A percentile compares a stretch with the other conserved stretches of the same genome.
phyloP scores from a whole-genome alignment of 1,284 basidiomycete species.

The Golubevia pallescens region DNA sequence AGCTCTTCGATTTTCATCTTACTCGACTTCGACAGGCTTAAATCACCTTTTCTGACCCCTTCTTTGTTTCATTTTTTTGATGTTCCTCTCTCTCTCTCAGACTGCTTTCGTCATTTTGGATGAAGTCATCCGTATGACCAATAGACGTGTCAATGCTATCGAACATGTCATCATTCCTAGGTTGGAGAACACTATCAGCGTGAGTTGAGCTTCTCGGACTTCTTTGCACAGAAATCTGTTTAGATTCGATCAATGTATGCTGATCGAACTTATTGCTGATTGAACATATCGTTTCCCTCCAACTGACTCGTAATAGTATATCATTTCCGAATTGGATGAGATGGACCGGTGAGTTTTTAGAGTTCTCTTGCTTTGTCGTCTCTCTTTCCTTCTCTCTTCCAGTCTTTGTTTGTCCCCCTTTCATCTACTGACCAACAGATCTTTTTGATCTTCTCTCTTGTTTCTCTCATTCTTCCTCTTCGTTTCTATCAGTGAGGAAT shows the following conservation, averaged over 20 bases:
- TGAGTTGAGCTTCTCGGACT: no score
- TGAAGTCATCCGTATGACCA: conserved; percentile 97
- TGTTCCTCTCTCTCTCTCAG: conserved; percentile 66
- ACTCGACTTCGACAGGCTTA: no score
- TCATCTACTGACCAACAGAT: no score
- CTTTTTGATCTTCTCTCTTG: background rate
- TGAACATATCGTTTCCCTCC: no score
- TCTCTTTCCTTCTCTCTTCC: background rate
- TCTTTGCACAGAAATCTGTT: no score
- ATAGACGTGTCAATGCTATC: conserved; percentile 96
- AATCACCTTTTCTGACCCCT: background rate
- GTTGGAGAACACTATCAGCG: conserved; percentile 96
- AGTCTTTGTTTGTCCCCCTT: background rate
- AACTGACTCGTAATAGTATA: conserved; percentile 40
- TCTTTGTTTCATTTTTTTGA: background rate
- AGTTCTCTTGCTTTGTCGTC: background rate
- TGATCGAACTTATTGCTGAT: no score
- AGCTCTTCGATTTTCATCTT: no score
- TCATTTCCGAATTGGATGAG: conserved; percentile 59
- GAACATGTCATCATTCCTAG: conserved; percentile 96
- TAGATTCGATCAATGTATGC: no score
- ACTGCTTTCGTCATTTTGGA: conserved; percentile 98
- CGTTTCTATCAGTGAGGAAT: conserved; percentile 40
- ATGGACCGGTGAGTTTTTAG: conserved; percentile 35
- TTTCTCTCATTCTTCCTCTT: background rate